These are phyloP conservation scores for Magnaporthiopsis poae DNA, from an alignment of 2,329 filamentous ascomycete species.

Conservation along the genomic window DNA sequence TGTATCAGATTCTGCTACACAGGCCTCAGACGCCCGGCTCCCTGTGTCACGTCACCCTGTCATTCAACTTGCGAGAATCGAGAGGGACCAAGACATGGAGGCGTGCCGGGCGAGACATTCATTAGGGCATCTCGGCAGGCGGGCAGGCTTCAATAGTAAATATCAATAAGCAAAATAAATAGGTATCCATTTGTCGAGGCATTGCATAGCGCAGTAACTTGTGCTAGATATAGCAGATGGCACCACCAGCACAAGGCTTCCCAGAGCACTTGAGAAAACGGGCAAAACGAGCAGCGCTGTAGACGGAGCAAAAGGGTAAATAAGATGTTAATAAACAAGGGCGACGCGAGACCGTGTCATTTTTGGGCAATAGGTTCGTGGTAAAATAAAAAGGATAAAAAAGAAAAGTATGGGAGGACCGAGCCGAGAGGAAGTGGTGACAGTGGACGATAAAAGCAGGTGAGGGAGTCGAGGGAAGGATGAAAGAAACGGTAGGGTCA, in stretches of 20 bases:
- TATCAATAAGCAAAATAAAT: background rate
- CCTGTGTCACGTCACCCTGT: background rate
- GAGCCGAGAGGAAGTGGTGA: background rate
- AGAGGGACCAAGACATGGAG: background rate
- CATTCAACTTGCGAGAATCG: background rate
- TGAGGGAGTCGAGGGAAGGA: conserved; percentile 4
- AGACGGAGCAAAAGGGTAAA: background rate
- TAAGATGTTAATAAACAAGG: background rate
- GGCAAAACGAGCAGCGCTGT: background rate
- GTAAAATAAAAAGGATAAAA: conserved; percentile 12
- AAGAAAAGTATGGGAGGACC: conserved; percentile 14
- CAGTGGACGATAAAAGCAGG: background rate
- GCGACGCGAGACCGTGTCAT: background rate
- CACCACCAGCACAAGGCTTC: background rate
- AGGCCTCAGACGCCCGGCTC: background rate
- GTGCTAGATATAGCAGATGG: background rate
- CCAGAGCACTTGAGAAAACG: background rate
- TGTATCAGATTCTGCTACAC: background rate
- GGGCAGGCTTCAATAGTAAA: background rate
- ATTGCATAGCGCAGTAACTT: background rate
- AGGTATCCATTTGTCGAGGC: background rate
- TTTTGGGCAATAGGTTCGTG: background rate
- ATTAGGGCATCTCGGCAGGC: too few species aligned
- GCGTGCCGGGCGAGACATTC: too few species aligned
- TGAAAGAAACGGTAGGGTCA: conserved; percentile 10